Conservation (phyloP, 192 early-diverging fungal genomes). For the Entophlyctis helioformis region DNA sequence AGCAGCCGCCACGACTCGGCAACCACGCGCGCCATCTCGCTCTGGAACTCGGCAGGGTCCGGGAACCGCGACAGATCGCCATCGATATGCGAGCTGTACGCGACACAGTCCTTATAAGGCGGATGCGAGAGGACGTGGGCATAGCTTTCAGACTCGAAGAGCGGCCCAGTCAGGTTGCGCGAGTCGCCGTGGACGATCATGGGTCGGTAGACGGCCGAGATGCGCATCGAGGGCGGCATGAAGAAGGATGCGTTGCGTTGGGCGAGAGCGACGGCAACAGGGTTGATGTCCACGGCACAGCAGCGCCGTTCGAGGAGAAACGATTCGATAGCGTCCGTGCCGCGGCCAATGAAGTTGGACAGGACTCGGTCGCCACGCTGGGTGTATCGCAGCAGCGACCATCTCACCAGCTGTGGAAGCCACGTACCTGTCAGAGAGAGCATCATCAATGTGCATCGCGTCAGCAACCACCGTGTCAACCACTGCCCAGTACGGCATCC, state of each 20-base stretch:
- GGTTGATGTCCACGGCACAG: constrained; percentile 81
- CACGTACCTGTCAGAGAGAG: no score
- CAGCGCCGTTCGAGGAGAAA: constrained; percentile 67
- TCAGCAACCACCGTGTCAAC: no score
- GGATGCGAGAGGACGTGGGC: constrained; percentile 88
- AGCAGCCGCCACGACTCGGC: constrained; percentile 48
- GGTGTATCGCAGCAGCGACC: constrained; percentile 67
- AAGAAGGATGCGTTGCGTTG: constrained; percentile 80
- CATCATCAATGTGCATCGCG: no score
- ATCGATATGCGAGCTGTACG: constrained; percentile 56
- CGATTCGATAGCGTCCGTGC: constrained; percentile 86
- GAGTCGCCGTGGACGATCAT: constrained; percentile 76
- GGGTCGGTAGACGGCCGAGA: constrained; percentile 67
- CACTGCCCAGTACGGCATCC: constrained; percentile 34
- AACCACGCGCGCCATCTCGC: constrained; percentile 64
- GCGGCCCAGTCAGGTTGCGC: constrained; percentile 44
- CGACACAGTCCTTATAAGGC: constrained; percentile 88
- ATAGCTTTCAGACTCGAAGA: constrained; percentile 64
- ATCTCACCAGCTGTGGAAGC: constrained; percentile 81
- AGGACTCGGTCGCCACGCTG: constrained; percentile 62
- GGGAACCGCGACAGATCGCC: constrained; percentile 78
- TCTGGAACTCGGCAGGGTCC: constrained; percentile 57
- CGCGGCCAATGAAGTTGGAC: constrained; percentile 87
- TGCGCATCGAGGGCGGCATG: constrained; percentile 43
- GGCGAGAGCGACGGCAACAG: constrained; percentile 58